Percentiles rank a stretch among this genome's conserved stretches.
Evolutionary conservation across 1,284 basidiomycete genomes (phyloP).

Genomic region (Inonotus hispidus): DNA sequence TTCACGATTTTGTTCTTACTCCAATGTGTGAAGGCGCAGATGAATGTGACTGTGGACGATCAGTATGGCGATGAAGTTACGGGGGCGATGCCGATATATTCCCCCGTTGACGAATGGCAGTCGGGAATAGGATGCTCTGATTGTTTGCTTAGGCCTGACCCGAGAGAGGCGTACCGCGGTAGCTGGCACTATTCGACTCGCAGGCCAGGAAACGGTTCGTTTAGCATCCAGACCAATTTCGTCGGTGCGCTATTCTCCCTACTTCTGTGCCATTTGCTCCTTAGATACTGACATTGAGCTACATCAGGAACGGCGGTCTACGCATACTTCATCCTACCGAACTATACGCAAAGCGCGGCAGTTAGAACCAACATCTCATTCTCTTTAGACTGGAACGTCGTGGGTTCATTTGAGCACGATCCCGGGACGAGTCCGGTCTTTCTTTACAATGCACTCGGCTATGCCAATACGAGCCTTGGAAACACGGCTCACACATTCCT

Average conservation of each 20-base stretch:
- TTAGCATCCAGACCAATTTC: conserved; percentile 8
- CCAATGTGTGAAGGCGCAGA: neutral
- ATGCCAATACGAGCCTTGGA: neutral
- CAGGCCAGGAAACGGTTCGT: neutral
- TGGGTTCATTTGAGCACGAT: conserved; percentile 9
- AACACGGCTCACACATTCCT: conserved; percentile 7
- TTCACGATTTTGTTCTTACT: neutral
- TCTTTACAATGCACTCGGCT: conserved; percentile 7
- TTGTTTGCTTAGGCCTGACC: conserved; percentile 17
- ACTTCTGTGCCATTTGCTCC: neutral
- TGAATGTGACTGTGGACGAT: conserved; percentile 15
- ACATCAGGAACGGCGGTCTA: conserved; percentile 16
- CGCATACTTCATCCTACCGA: conserved; percentile 14
- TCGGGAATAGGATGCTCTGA: conserved; percentile 20
- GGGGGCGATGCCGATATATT: conserved; percentile 7
- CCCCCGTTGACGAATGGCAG: neutral
- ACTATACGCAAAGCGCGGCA: neutral
- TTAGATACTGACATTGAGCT: neutral
- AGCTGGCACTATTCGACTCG: conserved; percentile 22
- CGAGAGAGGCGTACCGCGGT: conserved; percentile 13
- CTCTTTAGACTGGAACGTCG: conserved; percentile 9
- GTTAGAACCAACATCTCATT: conserved; percentile 7
- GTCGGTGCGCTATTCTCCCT: neutral
- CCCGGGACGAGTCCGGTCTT: conserved; percentile 7
- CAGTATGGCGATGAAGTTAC: conserved; percentile 8